Base-by-base conservation (phyloP, 2,329 filamentous ascomycete genomes). In the Trichoderma sp. region DNA sequence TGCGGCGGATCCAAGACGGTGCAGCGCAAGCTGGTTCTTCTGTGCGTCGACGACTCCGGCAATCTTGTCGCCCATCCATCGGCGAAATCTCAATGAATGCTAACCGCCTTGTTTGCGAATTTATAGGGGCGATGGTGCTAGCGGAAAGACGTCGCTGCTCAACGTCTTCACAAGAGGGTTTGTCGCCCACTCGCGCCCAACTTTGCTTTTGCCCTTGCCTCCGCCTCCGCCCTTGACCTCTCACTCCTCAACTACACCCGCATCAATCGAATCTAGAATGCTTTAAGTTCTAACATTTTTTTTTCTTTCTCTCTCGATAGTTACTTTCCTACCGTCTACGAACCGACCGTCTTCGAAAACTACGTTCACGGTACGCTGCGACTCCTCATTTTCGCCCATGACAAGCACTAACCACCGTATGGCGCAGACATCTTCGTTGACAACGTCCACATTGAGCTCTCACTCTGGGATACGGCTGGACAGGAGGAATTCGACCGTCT, bases 101-200 rank as follows among this genome's bases (percentile, higher is more conserved):
- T 70, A 70, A 70, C 21, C 57, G 28, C 4, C 26, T 26, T 68
- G n/a, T 61, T 51, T 62, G 36, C 28, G 30, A 30, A 4, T 43
- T 68, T 58, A 73, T 76, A 97, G 94, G 80, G 95, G 95, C 78
- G 95, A 98, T 81, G 95, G 95, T 87, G 95, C 95, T 77, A 97
- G 93, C 83, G 95, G 95, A 80, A 99, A 99, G 88, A 99, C 96
- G 70, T 98, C 95, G 75, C 84, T 98, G 79, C 85, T 99, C 78
- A 99, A 99, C 82, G 96, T 99, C 82, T 99, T 99, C 84, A 99
- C 96, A 76, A 91, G 95, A 92, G 95, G 95, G 92, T 97, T 85
- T 77, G 90, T 85, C 15, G 34, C 47, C 36, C n/a, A 26, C 39
- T 36, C 34, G 34, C 34, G 34, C 34, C 43, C 32, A 58, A 65